Evolutionary conservation across 2,329 filamentous ascomycete genomes (phyloP), one percentile per base, ranked within the genome.

Genomic region (Aspergillus fumigatus): DNA sequence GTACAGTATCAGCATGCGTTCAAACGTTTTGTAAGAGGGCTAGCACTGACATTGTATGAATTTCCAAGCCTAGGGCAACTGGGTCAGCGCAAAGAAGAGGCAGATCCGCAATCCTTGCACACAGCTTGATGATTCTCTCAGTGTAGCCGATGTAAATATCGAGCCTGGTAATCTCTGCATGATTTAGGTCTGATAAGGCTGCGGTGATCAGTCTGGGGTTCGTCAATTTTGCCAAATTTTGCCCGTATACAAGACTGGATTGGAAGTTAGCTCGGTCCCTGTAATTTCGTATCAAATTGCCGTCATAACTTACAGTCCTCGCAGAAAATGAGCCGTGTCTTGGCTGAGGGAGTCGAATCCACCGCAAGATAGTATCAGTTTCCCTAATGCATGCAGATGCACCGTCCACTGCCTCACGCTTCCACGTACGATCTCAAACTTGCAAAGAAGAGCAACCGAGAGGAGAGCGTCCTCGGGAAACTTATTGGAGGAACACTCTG

Each of bases 61-160:
- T 60, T 48, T 68, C 65, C 17, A 62, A 51, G 3, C 48, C 62
- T 11, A 73, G 55, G 17, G 67, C 64, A 7, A 67, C 29, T 4
- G 26, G 53, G 52, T 72, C 62, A 3, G 51, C 51, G 50, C 55
- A 49, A 9, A 70, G 32, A 1, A 55, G 60, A 43, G 67, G 69
- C 8, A 74, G 59, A 40, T 73, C 67, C 7, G 70, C 65, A 25
- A 73, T 73, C 23, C 65, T 60, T 9, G 69, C 65, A 50, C 70
- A 74, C 27, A 71, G 55, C 55, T 70, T 69, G 25, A 74, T 62
- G 3, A 74, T 60, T 17, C 72, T 67, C 53, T 74, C 72, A 0
- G 71, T 73, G 51, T 73, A 74, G 2, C 72, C 72, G 38, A 74
- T 64, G 51, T 74, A 74, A 25, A 72, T 72, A 50, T 73, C 72